Evolutionary conservation across 140 eudicot genomes (phyloP).

Genomic region (Oenanthe javanica): DNA sequence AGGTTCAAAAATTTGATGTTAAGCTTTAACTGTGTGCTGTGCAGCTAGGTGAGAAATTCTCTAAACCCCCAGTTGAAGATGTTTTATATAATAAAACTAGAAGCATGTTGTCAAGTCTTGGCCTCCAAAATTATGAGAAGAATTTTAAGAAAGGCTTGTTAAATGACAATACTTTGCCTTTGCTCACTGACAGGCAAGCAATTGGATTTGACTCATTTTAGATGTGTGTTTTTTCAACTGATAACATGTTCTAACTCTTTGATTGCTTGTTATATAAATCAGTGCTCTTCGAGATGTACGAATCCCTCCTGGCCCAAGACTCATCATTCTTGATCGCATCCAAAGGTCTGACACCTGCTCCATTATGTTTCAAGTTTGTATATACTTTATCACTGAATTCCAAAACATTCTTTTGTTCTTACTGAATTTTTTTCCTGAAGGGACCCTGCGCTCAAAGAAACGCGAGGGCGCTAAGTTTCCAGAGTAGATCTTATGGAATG

Average conservation of each 20-base stretch:
- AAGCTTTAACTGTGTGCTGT: neutral
- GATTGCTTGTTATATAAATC: constrained; percentile 14
- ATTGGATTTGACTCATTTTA: neutral
- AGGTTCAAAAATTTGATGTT: neutral
- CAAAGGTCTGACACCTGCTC: constrained; percentile 40
- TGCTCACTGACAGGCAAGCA: constrained; percentile 74
- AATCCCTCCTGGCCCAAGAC: constrained; percentile 97
- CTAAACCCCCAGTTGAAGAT: constrained; percentile 50
- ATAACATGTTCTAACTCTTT: neutral
- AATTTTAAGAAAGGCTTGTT: constrained; percentile 68
- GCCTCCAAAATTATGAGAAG: constrained; percentile 54
- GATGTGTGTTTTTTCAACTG: neutral
- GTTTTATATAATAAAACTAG: constrained; percentile 38
- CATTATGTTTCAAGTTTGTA: neutral
- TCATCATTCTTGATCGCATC: constrained; percentile 79
- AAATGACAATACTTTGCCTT: constrained; percentile 67
- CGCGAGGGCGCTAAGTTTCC: constrained; percentile 14
- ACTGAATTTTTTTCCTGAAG: constrained; percentile 9
- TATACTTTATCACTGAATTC: neutral
- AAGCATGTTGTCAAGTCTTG: constrained; percentile 51
- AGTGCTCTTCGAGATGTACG: constrained; percentile 88
- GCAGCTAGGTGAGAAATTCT: constrained; percentile 72
- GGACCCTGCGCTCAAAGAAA: constrained; percentile 30
- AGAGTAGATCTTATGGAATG: neutral
- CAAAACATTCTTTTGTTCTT: neutral